phyloP scores from a whole-genome alignment of 169 alveolate species.

The Plasmodium berghei region DNA sequence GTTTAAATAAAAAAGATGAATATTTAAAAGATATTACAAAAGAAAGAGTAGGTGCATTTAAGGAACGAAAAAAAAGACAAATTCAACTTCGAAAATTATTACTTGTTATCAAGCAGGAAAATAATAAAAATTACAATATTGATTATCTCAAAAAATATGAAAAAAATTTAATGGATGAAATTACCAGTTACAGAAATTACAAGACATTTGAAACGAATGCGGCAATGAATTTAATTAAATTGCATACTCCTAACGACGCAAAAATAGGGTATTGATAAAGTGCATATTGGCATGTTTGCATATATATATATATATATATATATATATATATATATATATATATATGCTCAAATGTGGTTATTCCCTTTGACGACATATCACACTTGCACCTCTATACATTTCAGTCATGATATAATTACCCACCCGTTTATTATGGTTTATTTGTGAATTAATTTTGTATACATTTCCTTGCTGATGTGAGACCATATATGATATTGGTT shows the following conservation, averaged over 20 bases:
- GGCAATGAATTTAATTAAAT: constrained; percentile 31
- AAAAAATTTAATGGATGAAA: constrained; percentile 34
- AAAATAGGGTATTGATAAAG: no score
- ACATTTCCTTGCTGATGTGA: no score
- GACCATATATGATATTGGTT: no score
- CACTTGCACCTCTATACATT: no score
- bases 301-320: background rate
- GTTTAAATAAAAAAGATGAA: constrained; percentile 48
- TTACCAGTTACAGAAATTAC: constrained; percentile 42
- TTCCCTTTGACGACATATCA: no score
- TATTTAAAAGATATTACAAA: constrained; percentile 33
- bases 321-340: no score
- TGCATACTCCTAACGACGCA: background rate
- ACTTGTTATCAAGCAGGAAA: constrained; percentile 49
- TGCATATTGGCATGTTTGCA: background rate
- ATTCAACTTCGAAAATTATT: constrained; percentile 35
- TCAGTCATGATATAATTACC: no score
- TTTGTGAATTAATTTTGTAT: no score
- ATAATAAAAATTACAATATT: constrained; percentile 51
- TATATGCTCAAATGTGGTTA: no score
- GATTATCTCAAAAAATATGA: constrained; percentile 61
- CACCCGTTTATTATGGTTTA: no score
- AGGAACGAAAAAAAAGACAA: constrained; percentile 62
- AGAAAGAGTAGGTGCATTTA: constrained; percentile 40
- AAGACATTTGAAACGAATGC: constrained; percentile 27